Evolutionary conservation across 73 alveolate species (phyloP).

Genomic region (Paramecium sonneborni): DNA sequence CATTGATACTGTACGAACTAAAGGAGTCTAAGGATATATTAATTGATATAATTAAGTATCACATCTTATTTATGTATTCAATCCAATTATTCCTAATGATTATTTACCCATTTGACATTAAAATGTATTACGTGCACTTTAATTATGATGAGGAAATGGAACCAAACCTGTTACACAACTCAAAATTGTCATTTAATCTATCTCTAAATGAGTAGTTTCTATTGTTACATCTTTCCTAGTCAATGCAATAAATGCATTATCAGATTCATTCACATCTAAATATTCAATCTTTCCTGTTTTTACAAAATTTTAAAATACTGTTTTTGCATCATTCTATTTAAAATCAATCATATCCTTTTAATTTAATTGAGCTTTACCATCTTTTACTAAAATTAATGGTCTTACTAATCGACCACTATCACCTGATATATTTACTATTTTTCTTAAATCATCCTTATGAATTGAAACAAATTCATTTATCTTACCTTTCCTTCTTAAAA

Average conservation of each 20-base stretch:
- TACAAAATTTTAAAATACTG: constrained; percentile 17
- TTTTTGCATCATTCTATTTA: constrained; percentile 41
- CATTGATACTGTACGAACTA: constrained; percentile 96
- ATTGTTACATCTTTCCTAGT: constrained; percentile 76
- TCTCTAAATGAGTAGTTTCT: constrained; percentile 98
- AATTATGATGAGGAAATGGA: constrained; percentile 99
- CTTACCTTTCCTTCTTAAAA: constrained; percentile 90
- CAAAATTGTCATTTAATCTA: constrained; percentile 96
- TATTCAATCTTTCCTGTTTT: constrained; percentile 91
- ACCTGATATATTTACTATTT: constrained; percentile 84
- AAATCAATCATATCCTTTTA: constrained; percentile 82
- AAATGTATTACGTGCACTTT: constrained; percentile 98
- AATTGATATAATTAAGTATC: constrained; percentile 95
- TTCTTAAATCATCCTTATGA: constrained; percentile 69
- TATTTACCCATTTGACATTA: constrained; percentile 99
- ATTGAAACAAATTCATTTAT: constrained; percentile 92
- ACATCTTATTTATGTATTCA: constrained; percentile 66
- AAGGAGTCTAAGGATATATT: constrained; percentile 98
- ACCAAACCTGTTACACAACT: constrained; percentile 94
- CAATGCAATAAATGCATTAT: constrained; percentile 97
- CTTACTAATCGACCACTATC: constrained; percentile 98
- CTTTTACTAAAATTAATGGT: constrained; percentile 95
- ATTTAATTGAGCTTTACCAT: constrained; percentile 84
- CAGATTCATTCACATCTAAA: constrained; percentile 99
- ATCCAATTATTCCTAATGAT: constrained; percentile 94